These are phyloP conservation scores for Aspergillus sergii DNA, from an alignment of 2,329 filamentous ascomycete genomes.

Conservation along the genomic window DNA sequence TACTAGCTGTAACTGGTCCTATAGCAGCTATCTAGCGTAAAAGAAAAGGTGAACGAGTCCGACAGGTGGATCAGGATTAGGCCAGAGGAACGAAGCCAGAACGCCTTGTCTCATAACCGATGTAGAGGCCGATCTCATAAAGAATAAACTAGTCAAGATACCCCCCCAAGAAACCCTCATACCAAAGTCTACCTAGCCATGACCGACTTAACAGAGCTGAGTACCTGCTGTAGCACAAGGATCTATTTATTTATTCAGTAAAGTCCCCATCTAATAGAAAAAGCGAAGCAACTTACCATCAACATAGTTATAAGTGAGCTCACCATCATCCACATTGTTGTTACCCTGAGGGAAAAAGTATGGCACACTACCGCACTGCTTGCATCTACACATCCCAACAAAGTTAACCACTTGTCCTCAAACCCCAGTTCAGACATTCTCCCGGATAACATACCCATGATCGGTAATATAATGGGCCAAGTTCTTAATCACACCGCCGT, in stretches of 20 bases:
- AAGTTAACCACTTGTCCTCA: neutral
- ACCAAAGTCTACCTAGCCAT: no score
- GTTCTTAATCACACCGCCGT: neutral
- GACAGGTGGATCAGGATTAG: no score
- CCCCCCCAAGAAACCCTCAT: no score
- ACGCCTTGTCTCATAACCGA: no score
- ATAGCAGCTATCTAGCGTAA: no score
- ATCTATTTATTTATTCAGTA: neutral
- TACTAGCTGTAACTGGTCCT: no score
- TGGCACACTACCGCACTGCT: neutral
- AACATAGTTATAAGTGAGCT: neutral
- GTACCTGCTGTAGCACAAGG: neutral
- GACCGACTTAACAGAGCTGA: neutral
- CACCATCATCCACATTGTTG: neutral
- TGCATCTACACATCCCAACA: neutral
- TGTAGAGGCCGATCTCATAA: no score
- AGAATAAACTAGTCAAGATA: no score
- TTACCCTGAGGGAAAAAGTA: neutral
- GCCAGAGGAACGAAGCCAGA: no score
- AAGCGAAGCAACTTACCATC: neutral
- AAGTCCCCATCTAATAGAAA: neutral
- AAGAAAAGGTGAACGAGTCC: no score
- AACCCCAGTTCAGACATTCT: neutral
- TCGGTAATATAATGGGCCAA: neutral
- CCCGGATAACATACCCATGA: neutral